These are phyloP conservation scores for Pharnaceum exiguum DNA, from an alignment of 148 eudicot species.

Conservation along the genomic window DNA sequence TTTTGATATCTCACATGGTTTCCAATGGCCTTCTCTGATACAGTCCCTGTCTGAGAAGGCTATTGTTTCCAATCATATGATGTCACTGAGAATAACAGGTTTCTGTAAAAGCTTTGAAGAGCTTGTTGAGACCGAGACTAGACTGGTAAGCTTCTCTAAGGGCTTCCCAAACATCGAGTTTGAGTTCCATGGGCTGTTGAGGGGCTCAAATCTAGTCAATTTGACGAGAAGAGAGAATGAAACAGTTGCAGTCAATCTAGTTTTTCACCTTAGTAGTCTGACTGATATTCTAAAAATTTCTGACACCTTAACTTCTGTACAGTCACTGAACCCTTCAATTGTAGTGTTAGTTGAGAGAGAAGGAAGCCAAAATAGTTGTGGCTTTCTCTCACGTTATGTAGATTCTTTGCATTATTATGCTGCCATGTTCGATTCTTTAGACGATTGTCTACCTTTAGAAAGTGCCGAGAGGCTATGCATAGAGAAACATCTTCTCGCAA, in stretches of 20 bases:
- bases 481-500: slow-evolving; percentile 66
- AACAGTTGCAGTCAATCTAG: slow-evolving; percentile 59
- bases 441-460: slow-evolving; percentile 64
- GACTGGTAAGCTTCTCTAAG: slow-evolving; percentile 61
- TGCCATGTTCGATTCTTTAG: slow-evolving; percentile 80
- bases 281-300: slow-evolving; percentile 29
- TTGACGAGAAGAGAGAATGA: slow-evolving; percentile 38
- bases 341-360: slow-evolving; percentile 60
- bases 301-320: slow-evolving; percentile 36
- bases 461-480: slow-evolving; percentile 55
- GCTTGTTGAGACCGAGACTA: slow-evolving; percentile 52
- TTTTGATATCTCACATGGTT: slow-evolving; percentile 63
- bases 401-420: slow-evolving; percentile 65
- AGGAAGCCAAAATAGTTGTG: slow-evolving; percentile 34
- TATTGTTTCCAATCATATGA: slow-evolving; percentile 7
- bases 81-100: slow-evolving; percentile 50
- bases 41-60: slow-evolving; percentile 72
- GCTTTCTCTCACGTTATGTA: slow-evolving; percentile 49
- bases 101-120: slow-evolving; percentile 50
- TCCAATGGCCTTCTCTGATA: slow-evolving; percentile 90
- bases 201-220: slow-evolving; percentile 31
- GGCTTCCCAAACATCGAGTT: slow-evolving; percentile 47
- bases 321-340: slow-evolving; percentile 44
- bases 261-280: slow-evolving; percentile 40
- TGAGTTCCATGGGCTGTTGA: slow-evolving; percentile 54